Evolutionary conservation across 192 early-diverging fungal genomes (phyloP), one percentile per base, ranked within the genome.

Genomic region (Lobulomyces angularis): DNA sequence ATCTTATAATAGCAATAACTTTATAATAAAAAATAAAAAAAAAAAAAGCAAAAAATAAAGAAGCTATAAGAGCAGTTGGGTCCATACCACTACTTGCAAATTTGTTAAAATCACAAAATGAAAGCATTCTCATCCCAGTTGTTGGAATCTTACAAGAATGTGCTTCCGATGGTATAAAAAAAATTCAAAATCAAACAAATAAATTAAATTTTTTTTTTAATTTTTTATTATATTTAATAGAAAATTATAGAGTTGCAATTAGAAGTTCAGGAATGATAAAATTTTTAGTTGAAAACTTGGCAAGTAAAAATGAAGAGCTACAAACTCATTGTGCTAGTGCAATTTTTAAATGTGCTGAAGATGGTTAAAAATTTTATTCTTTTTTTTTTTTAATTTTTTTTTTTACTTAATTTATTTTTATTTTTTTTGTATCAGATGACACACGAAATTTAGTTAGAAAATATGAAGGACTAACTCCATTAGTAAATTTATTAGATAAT

Each of bases 311-410:
- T 44, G 53, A 78, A 44, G 67, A 69, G 36, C 48, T 78, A 34
- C 71, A 78, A 43, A 68, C 69, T 9, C 69, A 78, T 48, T 75
- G 61, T 36, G 75, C 75, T 8, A 65, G 61, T 37, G 69, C 75
- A 8, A 78, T 78, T 32, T 78, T 78, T 46, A 77, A 78, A 41
- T 78, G 75, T 37, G 75, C 75, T 22, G 75, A 78, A 56, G 72
- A 78, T 43, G 64, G 67, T 70, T 31, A 28, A 48, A n/a, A n/a
- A n/a, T n/a, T n/a, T n/a, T n/a, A n/a, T n/a, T n/a, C n/a, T n/a
- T n/a, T n/a, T 45, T 30, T 59, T 43, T 14, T 6, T 56, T 49
- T 58, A 37, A 53, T 11, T 11, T 21, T 61, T 54, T 20, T 21
- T 8, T 11, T 19, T 55, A 25, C 8, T 30, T 40, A 23, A 0